Conservation (phyloP, 345 rosid species). For the Carallia brachiata region DNA sequence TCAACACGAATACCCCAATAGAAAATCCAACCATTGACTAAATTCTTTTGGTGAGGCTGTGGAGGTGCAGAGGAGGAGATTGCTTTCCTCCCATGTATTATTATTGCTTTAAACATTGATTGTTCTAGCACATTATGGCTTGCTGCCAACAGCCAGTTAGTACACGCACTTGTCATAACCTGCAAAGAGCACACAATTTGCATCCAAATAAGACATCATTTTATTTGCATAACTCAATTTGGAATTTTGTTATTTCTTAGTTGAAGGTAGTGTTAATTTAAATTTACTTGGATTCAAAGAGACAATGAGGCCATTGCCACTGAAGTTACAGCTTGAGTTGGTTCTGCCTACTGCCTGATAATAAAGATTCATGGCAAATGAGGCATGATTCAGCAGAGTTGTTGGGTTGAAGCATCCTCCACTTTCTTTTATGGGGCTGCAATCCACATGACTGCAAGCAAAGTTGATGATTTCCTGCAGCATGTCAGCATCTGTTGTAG, state of each 20-base stretch:
- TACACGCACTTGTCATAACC: constrained; percentile 26
- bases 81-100: too few relatives aligned
- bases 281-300: constrained; percentile 21
- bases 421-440: constrained; percentile 9
- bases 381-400: constrained; percentile 22
- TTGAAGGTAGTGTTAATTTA: not conserved
- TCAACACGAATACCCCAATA: too few relatives aligned
- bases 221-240: too few relatives aligned
- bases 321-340: constrained; percentile 15
- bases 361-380: constrained; percentile 31
- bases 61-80: too few relatives aligned
- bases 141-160: not conserved
- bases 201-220: not conserved
- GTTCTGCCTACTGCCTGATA: constrained; percentile 7
- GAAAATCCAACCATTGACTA: too few relatives aligned
- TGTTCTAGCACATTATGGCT: too few relatives aligned
- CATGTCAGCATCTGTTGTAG: not conserved
- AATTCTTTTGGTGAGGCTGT: too few relatives aligned
- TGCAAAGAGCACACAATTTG: constrained; percentile 7
- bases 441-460: constrained; percentile 18
- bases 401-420: constrained; percentile 21
- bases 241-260: too few relatives aligned
- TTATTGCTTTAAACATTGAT: too few relatives aligned
- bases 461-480: constrained; percentile 11
- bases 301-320: constrained; percentile 9